Evolutionary conservation across 371 early-diverging fungal genomes (phyloP).

Genomic region (Phascolomyces articulosus): DNA sequence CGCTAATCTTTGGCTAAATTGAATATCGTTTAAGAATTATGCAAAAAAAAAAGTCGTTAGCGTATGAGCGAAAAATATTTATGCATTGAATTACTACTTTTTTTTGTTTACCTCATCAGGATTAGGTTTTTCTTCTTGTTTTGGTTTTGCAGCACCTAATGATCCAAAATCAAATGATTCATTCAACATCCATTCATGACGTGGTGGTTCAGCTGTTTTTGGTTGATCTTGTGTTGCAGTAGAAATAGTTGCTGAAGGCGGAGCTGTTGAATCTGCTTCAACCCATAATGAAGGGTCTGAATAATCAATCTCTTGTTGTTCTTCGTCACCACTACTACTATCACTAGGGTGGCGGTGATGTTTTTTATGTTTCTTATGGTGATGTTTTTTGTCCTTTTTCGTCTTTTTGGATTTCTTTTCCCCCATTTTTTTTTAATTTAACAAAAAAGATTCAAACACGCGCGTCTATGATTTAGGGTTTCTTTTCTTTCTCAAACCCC

Average conservation of each 20-base stretch:
- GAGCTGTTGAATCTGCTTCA: constrained; percentile 24
- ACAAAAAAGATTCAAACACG: neutral
- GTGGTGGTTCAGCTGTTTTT: constrained; percentile 15
- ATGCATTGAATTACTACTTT: neutral
- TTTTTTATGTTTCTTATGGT: constrained; percentile 26
- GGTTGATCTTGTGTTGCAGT: constrained; percentile 3
- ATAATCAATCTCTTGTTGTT: constrained; percentile 44
- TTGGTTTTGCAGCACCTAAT: constrained; percentile 31
- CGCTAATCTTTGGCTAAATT: constrained; percentile 49
- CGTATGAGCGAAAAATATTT: neutral
- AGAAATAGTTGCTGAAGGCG: neutral
- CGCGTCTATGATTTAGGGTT: no score
- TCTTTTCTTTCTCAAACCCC: no score
- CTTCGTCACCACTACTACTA: constrained; percentile 10
- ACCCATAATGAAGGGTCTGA: constrained; percentile 54
- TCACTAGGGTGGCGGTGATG: constrained; percentile 9
- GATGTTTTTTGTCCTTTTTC: constrained; percentile 41
- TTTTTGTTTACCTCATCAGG: constrained; percentile 36
- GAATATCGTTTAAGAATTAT: neutral
- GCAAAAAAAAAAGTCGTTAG: neutral
- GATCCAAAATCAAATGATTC: constrained; percentile 46
- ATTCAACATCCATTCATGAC: constrained; percentile 55
- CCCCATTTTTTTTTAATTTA: constrained; percentile 26
- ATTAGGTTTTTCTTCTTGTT: constrained; percentile 32
- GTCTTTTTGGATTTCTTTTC: constrained; percentile 39